These are phyloP conservation scores for Annulohypoxylon moriforme DNA, from an alignment of 495 filamentous ascomycete species.

Conservation along the genomic window DNA sequence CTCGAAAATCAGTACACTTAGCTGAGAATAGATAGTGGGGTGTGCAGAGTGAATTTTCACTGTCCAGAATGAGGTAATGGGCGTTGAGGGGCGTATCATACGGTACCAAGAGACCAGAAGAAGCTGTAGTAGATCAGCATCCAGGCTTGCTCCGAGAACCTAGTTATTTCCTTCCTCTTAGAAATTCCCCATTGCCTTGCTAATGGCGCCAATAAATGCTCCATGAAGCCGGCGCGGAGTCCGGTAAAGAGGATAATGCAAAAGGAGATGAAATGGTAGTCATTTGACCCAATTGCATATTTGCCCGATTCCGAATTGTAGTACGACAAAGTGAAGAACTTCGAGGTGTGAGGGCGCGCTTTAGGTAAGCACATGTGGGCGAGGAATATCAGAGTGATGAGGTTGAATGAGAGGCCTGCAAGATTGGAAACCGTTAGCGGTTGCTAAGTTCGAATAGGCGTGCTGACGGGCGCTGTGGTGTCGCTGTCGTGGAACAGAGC, in stretches of 20 bases:
- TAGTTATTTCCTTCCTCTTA: constrained; percentile 75
- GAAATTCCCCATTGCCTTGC: constrained; percentile 75
- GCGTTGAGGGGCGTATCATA: constrained; percentile 59
- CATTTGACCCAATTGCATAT: constrained; percentile 81
- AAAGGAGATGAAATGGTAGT: constrained; percentile 80
- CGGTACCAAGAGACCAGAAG: constrained; percentile 87
- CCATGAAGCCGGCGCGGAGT: constrained; percentile 84
- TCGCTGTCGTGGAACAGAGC: constrained; percentile 34
- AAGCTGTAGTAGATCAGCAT: constrained; percentile 79
- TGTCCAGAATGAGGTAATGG: constrained; percentile 27
- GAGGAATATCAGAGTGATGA: constrained; percentile 79
- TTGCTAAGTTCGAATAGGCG: constrained; percentile 3
- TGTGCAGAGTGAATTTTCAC: too few species aligned
- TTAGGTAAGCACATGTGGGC: constrained; percentile 83
- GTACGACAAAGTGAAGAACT: constrained; percentile 89
- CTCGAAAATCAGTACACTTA: constrained; percentile 43
- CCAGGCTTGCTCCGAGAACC: constrained; percentile 96
- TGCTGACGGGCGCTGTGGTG: constrained; percentile 1
- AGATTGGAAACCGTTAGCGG: constrained; percentile 33
- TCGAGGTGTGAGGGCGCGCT: constrained; percentile 78
- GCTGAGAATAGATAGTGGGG: background rate
- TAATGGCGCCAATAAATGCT: constrained; percentile 83
- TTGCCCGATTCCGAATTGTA: constrained; percentile 71
- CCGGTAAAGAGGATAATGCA: constrained; percentile 88
- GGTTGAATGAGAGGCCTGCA: constrained; percentile 79